Evolutionary conservation across 306 rosid genomes (phyloP).

Genomic region (Rosa multiflora): DNA sequence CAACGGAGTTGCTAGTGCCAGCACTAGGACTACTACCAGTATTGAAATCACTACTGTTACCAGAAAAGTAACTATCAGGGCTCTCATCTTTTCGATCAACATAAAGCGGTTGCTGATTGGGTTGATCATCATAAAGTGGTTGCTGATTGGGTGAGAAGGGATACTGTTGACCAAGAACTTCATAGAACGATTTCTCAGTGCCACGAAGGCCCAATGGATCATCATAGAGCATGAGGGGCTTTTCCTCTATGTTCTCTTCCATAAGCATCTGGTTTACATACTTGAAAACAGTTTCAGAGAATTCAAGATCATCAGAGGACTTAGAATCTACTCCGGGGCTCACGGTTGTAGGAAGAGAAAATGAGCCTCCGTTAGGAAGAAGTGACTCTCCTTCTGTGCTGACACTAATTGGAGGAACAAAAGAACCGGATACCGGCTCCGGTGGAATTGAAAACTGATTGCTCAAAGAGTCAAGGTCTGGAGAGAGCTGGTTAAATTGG

Average conservation of each 20-base stretch:
- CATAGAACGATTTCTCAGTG: constrained; percentile 88
- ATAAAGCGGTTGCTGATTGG: constrained; percentile 20
- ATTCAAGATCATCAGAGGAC: constrained; percentile 47
- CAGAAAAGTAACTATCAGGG: constrained; percentile 25
- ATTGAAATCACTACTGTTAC: constrained; percentile 13
- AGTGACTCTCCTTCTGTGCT: constrained; percentile 14
- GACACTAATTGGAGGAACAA: background rate
- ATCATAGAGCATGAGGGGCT: constrained; percentile 69
- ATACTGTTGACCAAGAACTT: constrained; percentile 55
- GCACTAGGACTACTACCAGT: constrained; percentile 27
- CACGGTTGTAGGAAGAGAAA: constrained; percentile 20
- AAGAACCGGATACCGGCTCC: constrained; percentile 9
- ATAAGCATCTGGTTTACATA: constrained; percentile 69
- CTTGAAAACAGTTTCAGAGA: constrained; percentile 56
- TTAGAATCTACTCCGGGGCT: constrained; percentile 35
- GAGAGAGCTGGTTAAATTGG: constrained; percentile 21
- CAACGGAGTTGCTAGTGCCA: constrained; percentile 12
- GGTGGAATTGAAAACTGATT: constrained; percentile 8
- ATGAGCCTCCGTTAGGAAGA: constrained; percentile 10
- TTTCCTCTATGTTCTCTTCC: constrained; percentile 73
- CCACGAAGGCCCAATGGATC: constrained; percentile 65
- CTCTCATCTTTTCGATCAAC: constrained; percentile 24
- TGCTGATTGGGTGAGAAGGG: constrained; percentile 42
- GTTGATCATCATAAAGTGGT: background rate
- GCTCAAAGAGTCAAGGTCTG: constrained; percentile 21